Evolutionary conservation across 176 grass and related monocot species (phyloP).

Genomic region (Hordeum marinum): DNA sequence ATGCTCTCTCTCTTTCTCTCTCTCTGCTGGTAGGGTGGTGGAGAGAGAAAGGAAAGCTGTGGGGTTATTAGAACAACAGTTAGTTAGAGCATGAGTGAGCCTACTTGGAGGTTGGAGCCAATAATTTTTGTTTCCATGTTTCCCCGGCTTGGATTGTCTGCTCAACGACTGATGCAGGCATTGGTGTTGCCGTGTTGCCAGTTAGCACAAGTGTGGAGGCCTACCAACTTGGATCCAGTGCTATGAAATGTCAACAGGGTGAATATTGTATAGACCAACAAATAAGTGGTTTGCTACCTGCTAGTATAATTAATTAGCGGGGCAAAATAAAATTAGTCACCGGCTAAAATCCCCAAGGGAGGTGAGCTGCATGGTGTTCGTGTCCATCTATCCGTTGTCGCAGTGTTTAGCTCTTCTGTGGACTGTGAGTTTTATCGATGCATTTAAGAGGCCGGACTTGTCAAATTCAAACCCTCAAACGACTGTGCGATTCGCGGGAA

Average conservation of each 20-base stretch:
- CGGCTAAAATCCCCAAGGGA: neutral
- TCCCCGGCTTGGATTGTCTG: constrained; percentile 38
- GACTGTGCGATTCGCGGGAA: too few species aligned
- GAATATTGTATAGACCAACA: neutral
- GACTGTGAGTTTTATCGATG: neutral
- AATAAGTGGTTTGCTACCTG: neutral
- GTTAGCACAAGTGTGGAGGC: neutral
- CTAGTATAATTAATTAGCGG: neutral
- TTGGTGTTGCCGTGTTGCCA: constrained; percentile 15
- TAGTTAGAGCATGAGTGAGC: constrained; percentile 37
- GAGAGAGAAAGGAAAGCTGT: constrained; percentile 28
- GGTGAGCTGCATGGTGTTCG: neutral
- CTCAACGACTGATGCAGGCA: neutral
- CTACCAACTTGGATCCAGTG: neutral
- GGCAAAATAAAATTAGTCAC: neutral
- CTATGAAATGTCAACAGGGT: neutral
- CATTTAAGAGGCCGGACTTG: neutral
- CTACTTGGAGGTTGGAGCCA: constrained; percentile 39
- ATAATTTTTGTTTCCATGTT: constrained; percentile 49
- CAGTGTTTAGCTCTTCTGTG: neutral
- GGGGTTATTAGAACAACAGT: constrained; percentile 32
- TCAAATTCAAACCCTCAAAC: too few species aligned
- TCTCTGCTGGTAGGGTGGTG: constrained; percentile 24
- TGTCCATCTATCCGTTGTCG: neutral
- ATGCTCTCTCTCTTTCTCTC: too few species aligned